phyloP scores from a whole-genome alignment of 441 rosid genomes.

The Pelargonium fulgidum region DNA sequence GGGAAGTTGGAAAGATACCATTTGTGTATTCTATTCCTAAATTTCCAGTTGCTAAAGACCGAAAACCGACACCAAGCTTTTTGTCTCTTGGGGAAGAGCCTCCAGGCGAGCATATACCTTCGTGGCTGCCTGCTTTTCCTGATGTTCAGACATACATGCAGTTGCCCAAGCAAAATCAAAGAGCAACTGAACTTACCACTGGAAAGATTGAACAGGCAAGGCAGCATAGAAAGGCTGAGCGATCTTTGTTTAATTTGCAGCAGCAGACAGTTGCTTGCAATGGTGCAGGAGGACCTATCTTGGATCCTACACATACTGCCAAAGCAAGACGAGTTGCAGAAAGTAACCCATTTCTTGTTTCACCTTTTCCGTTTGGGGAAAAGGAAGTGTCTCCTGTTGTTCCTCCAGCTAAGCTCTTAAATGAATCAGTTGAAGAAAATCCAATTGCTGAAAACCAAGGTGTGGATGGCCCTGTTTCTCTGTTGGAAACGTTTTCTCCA shows the following conservation, averaged over 20 bases:
- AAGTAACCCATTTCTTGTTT: conserved; percentile 62
- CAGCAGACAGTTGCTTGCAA: conserved; percentile 35
- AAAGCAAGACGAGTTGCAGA: conserved; percentile 33
- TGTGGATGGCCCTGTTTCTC: conserved; percentile 33
- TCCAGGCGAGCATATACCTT: conserved; percentile 66
- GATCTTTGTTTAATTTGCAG: conserved; percentile 37
- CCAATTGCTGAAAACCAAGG: conserved; percentile 29
- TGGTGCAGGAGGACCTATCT: conserved; percentile 42
- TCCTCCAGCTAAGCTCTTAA: conserved; percentile 43
- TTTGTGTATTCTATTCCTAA: conserved; percentile 59
- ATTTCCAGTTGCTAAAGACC: conserved; percentile 55
- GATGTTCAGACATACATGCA: conserved; percentile 37
- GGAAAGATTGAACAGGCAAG: conserved; percentile 31
- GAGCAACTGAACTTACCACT: conserved; percentile 24
- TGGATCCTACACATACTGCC: conserved; percentile 29
- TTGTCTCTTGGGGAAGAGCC: conserved; percentile 49
- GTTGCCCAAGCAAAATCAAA: conserved; percentile 26
- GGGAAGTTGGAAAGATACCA: conserved; percentile 44
- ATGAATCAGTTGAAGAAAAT: conserved; percentile 31
- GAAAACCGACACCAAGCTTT: conserved; percentile 45
- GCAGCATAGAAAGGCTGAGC: conserved; percentile 29
- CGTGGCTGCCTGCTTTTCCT: conserved; percentile 82
- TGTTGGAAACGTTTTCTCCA: conserved; percentile 46
- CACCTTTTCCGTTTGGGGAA: conserved; percentile 57
- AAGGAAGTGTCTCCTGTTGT: conserved; percentile 46